Base-by-base conservation (phyloP, 2,329 filamentous ascomycete genomes). In the Aspergillus chevalieri region DNA sequence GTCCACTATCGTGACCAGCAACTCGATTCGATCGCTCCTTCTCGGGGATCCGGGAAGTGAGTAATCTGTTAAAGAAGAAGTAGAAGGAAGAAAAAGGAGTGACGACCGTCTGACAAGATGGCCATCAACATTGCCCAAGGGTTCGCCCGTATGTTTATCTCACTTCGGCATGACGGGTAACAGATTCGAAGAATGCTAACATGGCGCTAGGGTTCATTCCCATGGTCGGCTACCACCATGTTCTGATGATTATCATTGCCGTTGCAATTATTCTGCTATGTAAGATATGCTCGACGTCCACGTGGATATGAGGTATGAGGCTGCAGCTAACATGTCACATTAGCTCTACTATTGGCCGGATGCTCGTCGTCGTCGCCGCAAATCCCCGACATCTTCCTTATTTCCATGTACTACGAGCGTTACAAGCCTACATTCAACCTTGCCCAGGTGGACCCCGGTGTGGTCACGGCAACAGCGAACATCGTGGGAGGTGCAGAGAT, bases 231-330 rank as follows among this genome's bases (percentile, higher is more conserved):
- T 85, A 83, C 82, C 82, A 85, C 65, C 82, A 98, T 82, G 86
- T 97, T 57, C 81, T 98, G 70, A 98, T 98, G 93, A 89, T 98
- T 62, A 76, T 98, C 58, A 95, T 98, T 65, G 91, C 88, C 49
- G 77, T 96, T 51, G 83, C 91, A 43, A 95, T 98, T 65, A 95
- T 98, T 70, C 77, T 98, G 67, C 79, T 98, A 58, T 97, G 91
- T 95, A 78, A 75, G 89, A 80, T 41, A 19, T 42, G 24, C 49
- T 30, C 48, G 46, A 50, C 48, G 26, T 28, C 9, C 10, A 19
- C 12, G 52, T 4, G 12, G 44, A 9, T 30, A 10, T 46, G 50
- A 52, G 58, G 54, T 30, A 10, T 46, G 50, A 52, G 58, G 54
- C 58, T n/a, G 49, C 34, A 28, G 47, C 59, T 64, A 52, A 58